A percentile compares a stretch with the other conserved stretches of the same genome.
Evolutionary conservation across 441 rosid genomes (phyloP).

Genomic region (Erodium trifolium): DNA sequence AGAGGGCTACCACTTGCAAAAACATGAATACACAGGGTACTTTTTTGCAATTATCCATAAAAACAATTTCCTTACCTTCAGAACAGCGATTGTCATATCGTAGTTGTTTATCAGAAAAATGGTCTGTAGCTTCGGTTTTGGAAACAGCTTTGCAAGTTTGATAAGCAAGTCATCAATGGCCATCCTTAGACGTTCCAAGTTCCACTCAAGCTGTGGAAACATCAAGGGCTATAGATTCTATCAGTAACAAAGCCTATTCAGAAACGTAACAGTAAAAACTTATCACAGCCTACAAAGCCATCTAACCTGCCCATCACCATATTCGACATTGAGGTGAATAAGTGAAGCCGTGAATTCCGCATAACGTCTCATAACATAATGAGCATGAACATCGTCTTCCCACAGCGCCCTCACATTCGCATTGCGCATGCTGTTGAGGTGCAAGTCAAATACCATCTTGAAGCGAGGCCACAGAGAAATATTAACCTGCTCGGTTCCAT

Average conservation of each 20-base stretch:
- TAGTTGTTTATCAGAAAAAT: constrained; percentile 95
- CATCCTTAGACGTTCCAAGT: constrained; percentile 92
- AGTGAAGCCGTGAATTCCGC: constrained; percentile 98
- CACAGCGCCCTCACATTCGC: constrained; percentile 83
- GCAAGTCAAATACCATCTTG: constrained; percentile 92
- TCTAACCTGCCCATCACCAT: constrained; percentile 95
- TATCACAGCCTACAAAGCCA: constrained; percentile 3
- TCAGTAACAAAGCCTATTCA: constrained; percentile 6
- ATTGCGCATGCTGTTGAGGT: constrained; percentile 82
- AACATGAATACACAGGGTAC: too few relatives aligned
- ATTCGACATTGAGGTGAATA: constrained; percentile 86
- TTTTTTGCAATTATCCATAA: not conserved
- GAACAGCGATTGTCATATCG: constrained; percentile 88
- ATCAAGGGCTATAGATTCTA: constrained; percentile 5
- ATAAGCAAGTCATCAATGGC: constrained; percentile 82
- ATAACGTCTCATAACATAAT: constrained; percentile 98
- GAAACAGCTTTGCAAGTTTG: constrained; percentile 75
- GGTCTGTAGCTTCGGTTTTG: constrained; percentile 65
- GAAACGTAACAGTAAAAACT: not conserved
- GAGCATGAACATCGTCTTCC: constrained; percentile 99
- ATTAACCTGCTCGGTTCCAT: constrained; percentile 54
- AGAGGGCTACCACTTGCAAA: too few relatives aligned
- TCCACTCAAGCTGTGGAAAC: constrained; percentile 81
- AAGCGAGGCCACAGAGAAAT: constrained; percentile 97
- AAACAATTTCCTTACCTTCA: constrained; percentile 42